Percentiles rank a stretch among this genome's conserved stretches.
These are phyloP conservation scores for Phytophthora megakarya DNA, from an alignment of 352 stramenopile genomes.

Conservation along the genomic window DNA sequence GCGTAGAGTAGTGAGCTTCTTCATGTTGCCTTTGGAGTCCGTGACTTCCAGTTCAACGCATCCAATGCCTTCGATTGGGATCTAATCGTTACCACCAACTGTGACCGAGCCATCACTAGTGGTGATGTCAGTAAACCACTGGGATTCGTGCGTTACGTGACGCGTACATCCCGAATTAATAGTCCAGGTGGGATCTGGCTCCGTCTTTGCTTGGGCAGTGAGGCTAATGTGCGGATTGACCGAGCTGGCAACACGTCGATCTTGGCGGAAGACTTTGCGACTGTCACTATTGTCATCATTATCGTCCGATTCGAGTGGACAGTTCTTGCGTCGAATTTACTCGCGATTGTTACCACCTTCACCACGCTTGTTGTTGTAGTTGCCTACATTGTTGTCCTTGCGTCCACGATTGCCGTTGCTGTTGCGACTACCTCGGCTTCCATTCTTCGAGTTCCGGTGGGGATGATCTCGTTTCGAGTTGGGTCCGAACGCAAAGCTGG, in stretches of 20 bases:
- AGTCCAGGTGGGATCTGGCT: not conserved
- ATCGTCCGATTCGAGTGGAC: not conserved
- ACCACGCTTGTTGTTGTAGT: too few species aligned
- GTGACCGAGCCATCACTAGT: constrained; percentile 20
- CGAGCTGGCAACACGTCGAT: too few species aligned
- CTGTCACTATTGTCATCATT: not conserved
- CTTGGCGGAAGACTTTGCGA: not conserved
- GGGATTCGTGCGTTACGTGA: constrained; percentile 12
- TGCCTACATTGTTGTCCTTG: too few species aligned
- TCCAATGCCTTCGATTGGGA: constrained; percentile 17
- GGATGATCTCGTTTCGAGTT: too few species aligned
- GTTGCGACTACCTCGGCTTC: too few species aligned
- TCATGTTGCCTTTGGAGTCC: constrained; percentile 21
- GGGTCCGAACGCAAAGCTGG: too few species aligned
- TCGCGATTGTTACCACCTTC: too few species aligned
- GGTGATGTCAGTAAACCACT: constrained; percentile 15
- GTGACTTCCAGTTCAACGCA: constrained; percentile 20
- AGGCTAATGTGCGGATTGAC: not conserved
- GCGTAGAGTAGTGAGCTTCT: constrained; percentile 9
- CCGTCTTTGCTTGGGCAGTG: not conserved
- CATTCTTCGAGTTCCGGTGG: too few species aligned
- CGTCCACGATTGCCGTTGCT: too few species aligned
- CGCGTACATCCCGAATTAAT: constrained; percentile 15
- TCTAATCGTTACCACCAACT: constrained; percentile 12
- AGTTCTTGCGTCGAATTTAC: too few species aligned